phyloP scores from a whole-genome alignment of 2,329 filamentous ascomycete species.

The Dissoconium aciculare region DNA sequence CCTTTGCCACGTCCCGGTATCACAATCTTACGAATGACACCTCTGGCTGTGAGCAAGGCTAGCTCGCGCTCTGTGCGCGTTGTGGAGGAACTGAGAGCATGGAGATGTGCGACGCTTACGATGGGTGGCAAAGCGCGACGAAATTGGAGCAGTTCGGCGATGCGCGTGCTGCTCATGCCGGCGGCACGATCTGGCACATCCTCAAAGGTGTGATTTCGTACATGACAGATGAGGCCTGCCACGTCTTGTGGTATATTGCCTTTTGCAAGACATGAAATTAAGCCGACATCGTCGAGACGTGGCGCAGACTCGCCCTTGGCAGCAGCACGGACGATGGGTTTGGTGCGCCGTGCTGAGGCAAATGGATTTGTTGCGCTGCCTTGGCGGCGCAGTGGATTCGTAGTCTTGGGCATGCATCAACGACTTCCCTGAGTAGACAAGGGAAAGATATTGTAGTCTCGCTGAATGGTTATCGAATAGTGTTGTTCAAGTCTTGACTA shows the following conservation, averaged over 20 bases:
- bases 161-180: constrained; percentile 50
- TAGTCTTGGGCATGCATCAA: constrained; percentile 14
- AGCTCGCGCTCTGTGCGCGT: constrained; percentile 54
- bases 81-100: constrained; percentile 46
- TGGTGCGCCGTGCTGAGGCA: constrained; percentile 22
- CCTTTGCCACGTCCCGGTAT: constrained; percentile 47
- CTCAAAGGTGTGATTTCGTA: constrained; percentile 48
- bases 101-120: constrained; percentile 50
- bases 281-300: constrained; percentile 46
- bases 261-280: constrained; percentile 41
- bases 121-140: constrained; percentile 46
- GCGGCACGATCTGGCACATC: constrained; percentile 41
- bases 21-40: constrained; percentile 45
- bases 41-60: constrained; percentile 42
- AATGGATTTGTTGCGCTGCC: too few relatives aligned
- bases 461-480: too few relatives aligned
- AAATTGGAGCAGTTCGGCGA: constrained; percentile 49
- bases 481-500: too few relatives aligned
- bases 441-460: too few relatives aligned
- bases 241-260: constrained; percentile 47
- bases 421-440: too few relatives aligned
- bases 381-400: constrained; percentile 22
- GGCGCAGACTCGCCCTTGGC: constrained; percentile 22
- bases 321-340: constrained; percentile 14
- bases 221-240: constrained; percentile 38